Evolutionary conservation across 805 yeast genomes (phyloP).

Genomic region (Candida insectalens): DNA sequence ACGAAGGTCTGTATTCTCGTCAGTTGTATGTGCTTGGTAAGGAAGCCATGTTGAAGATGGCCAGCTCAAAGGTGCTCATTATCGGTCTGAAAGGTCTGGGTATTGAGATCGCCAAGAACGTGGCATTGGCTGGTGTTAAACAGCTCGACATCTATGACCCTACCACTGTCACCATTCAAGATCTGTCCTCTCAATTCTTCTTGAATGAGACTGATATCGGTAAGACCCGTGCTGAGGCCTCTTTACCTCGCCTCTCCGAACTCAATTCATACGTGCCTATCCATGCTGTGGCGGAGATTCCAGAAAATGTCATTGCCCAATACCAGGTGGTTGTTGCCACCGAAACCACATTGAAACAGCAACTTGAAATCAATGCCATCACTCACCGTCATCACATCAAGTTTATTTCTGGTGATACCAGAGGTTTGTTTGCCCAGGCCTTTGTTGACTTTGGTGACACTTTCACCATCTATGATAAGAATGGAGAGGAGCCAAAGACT

Average conservation of each 20-base stretch:
- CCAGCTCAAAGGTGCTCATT: constrained; percentile 81
- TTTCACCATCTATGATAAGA: constrained; percentile 73
- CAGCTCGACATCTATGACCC: constrained; percentile 83
- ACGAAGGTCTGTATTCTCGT: constrained; percentile 91
- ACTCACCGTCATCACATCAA: constrained; percentile 69
- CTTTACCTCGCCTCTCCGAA: constrained; percentile 64
- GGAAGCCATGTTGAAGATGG: constrained; percentile 98
- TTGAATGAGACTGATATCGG: constrained; percentile 67
- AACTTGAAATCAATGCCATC: constrained; percentile 61
- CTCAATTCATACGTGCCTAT: constrained; percentile 88
- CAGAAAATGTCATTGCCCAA: constrained; percentile 40
- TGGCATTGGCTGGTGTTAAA: constrained; percentile 95
- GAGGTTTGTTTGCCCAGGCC: constrained; percentile 81
- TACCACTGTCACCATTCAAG: constrained; percentile 49
- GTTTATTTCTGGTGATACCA: constrained; percentile 71
- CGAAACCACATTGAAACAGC: constrained; percentile 61
- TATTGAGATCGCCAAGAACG: constrained; percentile 91
- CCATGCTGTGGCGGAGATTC: constrained; percentile 46
- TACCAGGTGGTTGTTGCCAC: constrained; percentile 86
- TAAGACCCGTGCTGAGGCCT: constrained; percentile 60
- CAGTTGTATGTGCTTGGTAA: constrained; percentile 94
- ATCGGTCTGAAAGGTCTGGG: constrained; percentile 92
- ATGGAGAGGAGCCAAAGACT: constrained; percentile 84
- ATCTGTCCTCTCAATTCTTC: constrained; percentile 86
- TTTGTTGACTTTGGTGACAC: constrained; percentile 86